Conservation (phyloP, 495 filamentous ascomycete genomes). For the Penicillium antarcticum region DNA sequence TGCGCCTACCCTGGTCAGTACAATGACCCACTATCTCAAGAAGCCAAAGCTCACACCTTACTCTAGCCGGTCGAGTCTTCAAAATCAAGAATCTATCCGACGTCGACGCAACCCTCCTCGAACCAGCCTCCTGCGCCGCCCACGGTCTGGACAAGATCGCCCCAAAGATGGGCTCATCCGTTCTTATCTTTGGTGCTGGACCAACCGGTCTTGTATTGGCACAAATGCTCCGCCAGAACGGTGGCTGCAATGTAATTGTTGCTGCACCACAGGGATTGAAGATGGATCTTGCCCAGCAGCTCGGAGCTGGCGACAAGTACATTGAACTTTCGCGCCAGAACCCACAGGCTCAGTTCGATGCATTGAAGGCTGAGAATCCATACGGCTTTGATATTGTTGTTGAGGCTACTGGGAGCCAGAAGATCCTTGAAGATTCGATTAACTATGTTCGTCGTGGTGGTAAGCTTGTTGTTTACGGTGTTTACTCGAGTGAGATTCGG, state of each 20-base stretch:
- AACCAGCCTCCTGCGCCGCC: conserved; percentile 68
- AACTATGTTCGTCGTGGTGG: conserved; percentile 67
- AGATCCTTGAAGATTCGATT: conserved; percentile 66
- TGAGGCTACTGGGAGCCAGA: conserved; percentile 60
- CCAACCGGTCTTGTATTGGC: conserved; percentile 62
- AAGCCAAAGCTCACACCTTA: neutral
- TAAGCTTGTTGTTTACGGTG: conserved; percentile 66
- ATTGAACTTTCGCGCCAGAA: conserved; percentile 56
- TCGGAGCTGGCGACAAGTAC: conserved; percentile 65
- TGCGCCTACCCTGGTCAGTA: conserved; percentile 42
- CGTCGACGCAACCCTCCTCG: conserved; percentile 68
- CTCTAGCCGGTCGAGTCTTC: conserved; percentile 58
- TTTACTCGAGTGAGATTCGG: conserved; percentile 57
- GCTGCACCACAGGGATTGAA: conserved; percentile 65
- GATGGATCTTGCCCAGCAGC: conserved; percentile 64
- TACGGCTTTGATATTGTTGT: conserved; percentile 71
- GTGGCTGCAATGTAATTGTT: conserved; percentile 63
- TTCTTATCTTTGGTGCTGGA: conserved; percentile 65
- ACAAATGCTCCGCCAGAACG: conserved; percentile 61
- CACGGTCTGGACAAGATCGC: conserved; percentile 72
- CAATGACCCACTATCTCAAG: neutral
- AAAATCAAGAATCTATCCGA: conserved; percentile 67
- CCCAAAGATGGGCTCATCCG: conserved; percentile 63
- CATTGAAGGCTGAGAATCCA: conserved; percentile 62
- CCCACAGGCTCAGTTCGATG: conserved; percentile 53